Base-by-base conservation (phyloP, 768 basidiomycete species). In the Kwoniella heveanensis region DNA sequence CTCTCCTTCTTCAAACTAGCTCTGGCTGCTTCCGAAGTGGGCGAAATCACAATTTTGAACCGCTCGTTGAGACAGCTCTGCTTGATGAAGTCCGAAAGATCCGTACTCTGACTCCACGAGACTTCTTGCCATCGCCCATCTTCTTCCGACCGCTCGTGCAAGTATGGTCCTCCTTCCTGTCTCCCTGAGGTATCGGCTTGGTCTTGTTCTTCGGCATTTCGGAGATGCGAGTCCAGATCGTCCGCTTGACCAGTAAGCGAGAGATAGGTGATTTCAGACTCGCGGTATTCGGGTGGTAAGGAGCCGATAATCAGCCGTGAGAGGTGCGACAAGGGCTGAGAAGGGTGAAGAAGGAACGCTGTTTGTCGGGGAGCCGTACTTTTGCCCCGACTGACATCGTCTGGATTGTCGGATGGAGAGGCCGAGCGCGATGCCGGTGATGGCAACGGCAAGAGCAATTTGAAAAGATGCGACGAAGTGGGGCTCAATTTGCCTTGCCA, bases 241-340 rank as follows among this genome's bases (percentile, higher is more conserved):
- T 62, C 61, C 39, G 77, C 77, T 47, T 65, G 54, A 1, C 74
- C 76, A n/a, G 74, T 77, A 9, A 79, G 60, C 1, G 77, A 77
- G n/a, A 73, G 66, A 63, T 72, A 80, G 25, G 71, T 69, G 36
- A 80, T 74, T 21, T 79, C 73, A 3, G 62, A 68, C 13, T 73
- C 63, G 13, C 74, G 60, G 24, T 72, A 61, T 2, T 32, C 25
- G 0, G 65, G 57, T 1, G 81, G 79, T 47, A 81, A 57, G 30
- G 73, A 76, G 7, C 84, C 82, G 3, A 82, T 77, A 25, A 89
- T 87, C 44, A 88, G 83, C 13, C 84, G 80, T 53, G 83, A 82
- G 51, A 87, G 82, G 71, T 90, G 87, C 1, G 86, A 86, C 6
- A 89, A 83, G 0, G 88, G 88, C 67, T 89, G 88, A 0, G 86